Evolutionary conservation across 805 yeast genomes (phyloP), one percentile per base, ranked within the genome.

Genomic region (Millerozyma acaciae): DNA sequence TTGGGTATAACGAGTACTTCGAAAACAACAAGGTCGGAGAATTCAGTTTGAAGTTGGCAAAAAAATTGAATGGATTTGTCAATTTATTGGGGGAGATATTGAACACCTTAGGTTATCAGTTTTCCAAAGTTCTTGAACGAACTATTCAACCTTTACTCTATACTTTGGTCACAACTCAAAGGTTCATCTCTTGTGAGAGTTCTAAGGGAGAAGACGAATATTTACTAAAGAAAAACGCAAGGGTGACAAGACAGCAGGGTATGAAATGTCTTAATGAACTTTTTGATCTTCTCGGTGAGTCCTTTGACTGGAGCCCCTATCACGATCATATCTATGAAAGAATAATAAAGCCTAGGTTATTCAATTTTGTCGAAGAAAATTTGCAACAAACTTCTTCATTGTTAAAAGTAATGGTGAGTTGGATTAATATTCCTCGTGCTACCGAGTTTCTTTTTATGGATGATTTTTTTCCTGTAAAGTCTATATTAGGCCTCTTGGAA

Each of bases 301-400:
- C 50, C 2, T 68, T 66, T 33, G 55, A 73, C 21, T 88, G 96
- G 96, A 47, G 39, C 5, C 40, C 49, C 5, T 70, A 70, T 41
- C 67, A 75, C 13, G 61, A 62, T 9, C 45, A 57, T 2, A 73
- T 93, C 8, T 82, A 74, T 48, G 51, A 57, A 3, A 51, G 62
- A 16, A 64, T 87, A 15, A 62, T 90, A 9, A 47, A 54, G 14
- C 88, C 95, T 6, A 74, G 94, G 48, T 64, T 93, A 45, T 64
- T 40, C 1, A 63, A 70, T 8, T 90, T 90, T 55, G 81, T 81
- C 3, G 70, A 62, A 25, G 95, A 84, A 47, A 93, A 90, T 53
- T 63, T 82, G 20, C 94, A 87, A 50, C 87, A 83, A 47, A 80
- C 90, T 1, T 87, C 97, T 0, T 73, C 95, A 0, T 53, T 90